Conservation (phyloP, 2,329 filamentous ascomycete species). For the Ceratocystis destructans region DNA sequence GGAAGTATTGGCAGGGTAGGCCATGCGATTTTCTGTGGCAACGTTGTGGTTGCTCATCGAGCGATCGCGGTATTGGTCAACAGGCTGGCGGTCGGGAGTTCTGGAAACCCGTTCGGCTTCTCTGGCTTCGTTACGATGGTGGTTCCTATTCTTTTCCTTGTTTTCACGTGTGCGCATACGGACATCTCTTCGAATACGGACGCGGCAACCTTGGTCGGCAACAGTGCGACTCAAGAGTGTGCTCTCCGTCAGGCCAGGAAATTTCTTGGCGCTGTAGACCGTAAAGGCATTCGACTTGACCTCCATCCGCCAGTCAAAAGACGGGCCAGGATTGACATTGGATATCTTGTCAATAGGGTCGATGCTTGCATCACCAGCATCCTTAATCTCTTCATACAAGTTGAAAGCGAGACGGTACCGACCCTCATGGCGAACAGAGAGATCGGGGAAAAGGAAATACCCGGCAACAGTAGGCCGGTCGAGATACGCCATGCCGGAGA, state of each 20-base stretch:
- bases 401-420: constrained; percentile 85
- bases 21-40: constrained; percentile 20
- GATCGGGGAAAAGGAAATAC: constrained; percentile 95
- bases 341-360: constrained; percentile 29
- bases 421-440: constrained; percentile 91
- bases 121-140: constrained; percentile 44
- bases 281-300: constrained; percentile 77
- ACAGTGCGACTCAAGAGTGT: constrained; percentile 80
- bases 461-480: constrained; percentile 68
- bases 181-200: constrained; percentile 87
- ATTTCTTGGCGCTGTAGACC: constrained; percentile 96
- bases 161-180: constrained; percentile 75
- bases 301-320: constrained; percentile 73
- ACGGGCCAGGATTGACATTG: constrained; percentile 33
- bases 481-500: constrained; percentile 90
- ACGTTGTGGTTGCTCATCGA: constrained; percentile 48
- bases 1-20: constrained; percentile 4
- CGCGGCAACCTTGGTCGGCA: constrained; percentile 90
- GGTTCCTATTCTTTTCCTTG: constrained; percentile 39
- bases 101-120: constrained; percentile 28
- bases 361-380: constrained; percentile 61
- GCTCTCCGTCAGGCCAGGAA: constrained; percentile 83
- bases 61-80: constrained; percentile 33
- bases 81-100: constrained; percentile 24
- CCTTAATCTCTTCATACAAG: constrained; percentile 86